phyloP scores from a whole-genome alignment of 2,329 filamentous ascomycete genomes.

The Fusarium mexicanum region DNA sequence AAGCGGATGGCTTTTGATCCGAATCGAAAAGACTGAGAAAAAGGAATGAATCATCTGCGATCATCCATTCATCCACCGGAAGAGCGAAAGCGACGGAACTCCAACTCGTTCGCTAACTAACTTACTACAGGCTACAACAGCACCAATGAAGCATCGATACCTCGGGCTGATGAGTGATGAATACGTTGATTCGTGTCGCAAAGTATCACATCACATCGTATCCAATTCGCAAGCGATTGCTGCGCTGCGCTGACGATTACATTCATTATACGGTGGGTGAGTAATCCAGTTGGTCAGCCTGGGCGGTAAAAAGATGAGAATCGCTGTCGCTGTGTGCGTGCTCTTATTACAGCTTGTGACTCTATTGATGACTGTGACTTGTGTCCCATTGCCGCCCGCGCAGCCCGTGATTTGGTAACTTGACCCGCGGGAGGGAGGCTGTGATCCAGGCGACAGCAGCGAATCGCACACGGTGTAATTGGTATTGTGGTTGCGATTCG shows the following conservation, averaged over 20 bases:
- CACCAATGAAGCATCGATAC: slow-evolving; percentile 19
- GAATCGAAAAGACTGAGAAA: background rate
- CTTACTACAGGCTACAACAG: slow-evolving; percentile 8
- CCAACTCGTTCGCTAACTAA: background rate
- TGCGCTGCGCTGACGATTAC: slow-evolving; percentile 20
- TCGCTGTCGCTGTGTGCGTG: background rate
- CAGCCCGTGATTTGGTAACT: slow-evolving; percentile 28
- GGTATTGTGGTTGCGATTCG: slow-evolving; percentile 21
- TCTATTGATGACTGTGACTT: slow-evolving; percentile 31
- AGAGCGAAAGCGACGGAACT: slow-evolving; percentile 3
- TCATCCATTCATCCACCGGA: background rate
- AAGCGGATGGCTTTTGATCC: slow-evolving; percentile 4
- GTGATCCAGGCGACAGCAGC: slow-evolving; percentile 21
- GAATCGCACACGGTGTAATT: slow-evolving; percentile 23
- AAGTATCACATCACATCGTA: slow-evolving; percentile 7
- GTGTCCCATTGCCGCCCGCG: slow-evolving; percentile 18
- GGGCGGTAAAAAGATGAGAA: background rate
- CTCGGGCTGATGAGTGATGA: slow-evolving; percentile 17
- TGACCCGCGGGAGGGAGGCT: slow-evolving; percentile 18
- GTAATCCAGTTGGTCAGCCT: slow-evolving; percentile 17
- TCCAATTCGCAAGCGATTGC: slow-evolving; percentile 4
- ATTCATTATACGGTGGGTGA: slow-evolving; percentile 6
- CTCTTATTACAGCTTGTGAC: slow-evolving; percentile 24
- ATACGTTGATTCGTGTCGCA: slow-evolving; percentile 25
- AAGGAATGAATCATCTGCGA: slow-evolving; percentile 16